Evolutionary conservation across 2,329 filamentous ascomycete species (phyloP), one percentile per base, ranked within the genome.

Genomic region (Sarocladium kiliense): DNA sequence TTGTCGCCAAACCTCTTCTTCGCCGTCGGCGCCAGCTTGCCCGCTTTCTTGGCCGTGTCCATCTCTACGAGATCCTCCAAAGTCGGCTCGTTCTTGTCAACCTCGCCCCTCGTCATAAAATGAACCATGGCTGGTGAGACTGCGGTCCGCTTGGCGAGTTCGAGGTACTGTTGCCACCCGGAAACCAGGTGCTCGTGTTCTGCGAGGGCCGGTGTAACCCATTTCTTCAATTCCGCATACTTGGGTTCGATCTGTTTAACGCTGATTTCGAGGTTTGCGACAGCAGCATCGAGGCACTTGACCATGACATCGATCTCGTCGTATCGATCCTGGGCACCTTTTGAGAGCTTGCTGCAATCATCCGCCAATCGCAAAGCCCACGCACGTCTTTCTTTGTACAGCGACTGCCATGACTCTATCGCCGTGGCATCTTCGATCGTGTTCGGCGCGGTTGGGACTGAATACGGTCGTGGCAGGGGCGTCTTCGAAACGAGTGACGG

Each of bases 361-460:
- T 86, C 82, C 6, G 87, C 79, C 32, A 95, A 73, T 37, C 77
- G 78, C 54, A 86, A 73, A 0, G 91, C 88, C 94, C 94, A 99
- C 61, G 81, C 79, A 63, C 87, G 84, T 57, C 94, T 86, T 57
- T 86, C 81, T 68, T 86, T 87, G 76, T 94, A 97, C 21, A 97
- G 77, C 44, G 86, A 83, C 67, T 91, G 89, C 93, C 94, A 99
- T 82, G 91, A 87, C 64, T 86, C 79, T 55, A 97, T 77, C 59
- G 91, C 87, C 58, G 87, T 89, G 58, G 90, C 86, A 65, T 92
- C 85, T 42, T 86, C 79, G 62, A 96, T 87, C 41, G 85, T 87
- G 69, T 96, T 91, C n/a, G 94, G 94, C 27, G 90, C 85, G 56
- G 77, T 76, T 59, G 86, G 82, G 42, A 81, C 71, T 54, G 77